phyloP scores from a whole-genome alignment of 2,329 filamentous ascomycete species.

The Leptosphaerulina australis region DNA sequence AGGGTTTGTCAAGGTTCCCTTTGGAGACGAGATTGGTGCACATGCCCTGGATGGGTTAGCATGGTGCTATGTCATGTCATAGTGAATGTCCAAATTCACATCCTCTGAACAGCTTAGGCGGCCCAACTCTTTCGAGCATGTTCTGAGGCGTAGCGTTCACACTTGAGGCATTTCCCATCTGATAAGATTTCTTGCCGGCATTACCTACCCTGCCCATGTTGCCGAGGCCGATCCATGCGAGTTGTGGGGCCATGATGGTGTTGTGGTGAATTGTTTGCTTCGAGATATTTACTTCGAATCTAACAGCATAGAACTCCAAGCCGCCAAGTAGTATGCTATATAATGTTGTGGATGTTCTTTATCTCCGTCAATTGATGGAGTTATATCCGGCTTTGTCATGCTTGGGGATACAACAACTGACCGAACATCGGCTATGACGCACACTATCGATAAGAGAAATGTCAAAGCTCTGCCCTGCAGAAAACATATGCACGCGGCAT shows the following conservation, averaged over 20 bases:
- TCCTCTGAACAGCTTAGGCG: not conserved
- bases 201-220: slow-evolving; percentile 79
- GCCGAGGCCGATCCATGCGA: slow-evolving; percentile 82
- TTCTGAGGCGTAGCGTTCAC: not conserved
- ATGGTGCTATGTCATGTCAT: too few species aligned
- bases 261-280: not conserved
- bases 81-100: not conserved
- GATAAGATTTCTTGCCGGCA: slow-evolving; percentile 15
- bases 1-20: slow-evolving; percentile 70
- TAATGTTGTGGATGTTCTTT: not conserved
- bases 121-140: not conserved
- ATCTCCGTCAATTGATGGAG: slow-evolving; percentile 4
- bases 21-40: slow-evolving; percentile 77
- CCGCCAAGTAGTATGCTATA: slow-evolving; percentile 2
- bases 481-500: slow-evolving; percentile 16
- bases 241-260: slow-evolving; percentile 54
- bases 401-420: not conserved
- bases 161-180: not conserved
- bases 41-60: slow-evolving; percentile 32
- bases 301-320: not conserved
- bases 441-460: slow-evolving; percentile 28
- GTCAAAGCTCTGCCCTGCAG: slow-evolving; percentile 13
- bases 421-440: slow-evolving; percentile 22
- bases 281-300: not conserved
- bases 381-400: slow-evolving; percentile 17